Percentiles rank a stretch among this genome's conserved stretches.
Evolutionary conservation across 768 basidiomycete genomes (phyloP).

Genomic region (Kwoniella sp.): DNA sequence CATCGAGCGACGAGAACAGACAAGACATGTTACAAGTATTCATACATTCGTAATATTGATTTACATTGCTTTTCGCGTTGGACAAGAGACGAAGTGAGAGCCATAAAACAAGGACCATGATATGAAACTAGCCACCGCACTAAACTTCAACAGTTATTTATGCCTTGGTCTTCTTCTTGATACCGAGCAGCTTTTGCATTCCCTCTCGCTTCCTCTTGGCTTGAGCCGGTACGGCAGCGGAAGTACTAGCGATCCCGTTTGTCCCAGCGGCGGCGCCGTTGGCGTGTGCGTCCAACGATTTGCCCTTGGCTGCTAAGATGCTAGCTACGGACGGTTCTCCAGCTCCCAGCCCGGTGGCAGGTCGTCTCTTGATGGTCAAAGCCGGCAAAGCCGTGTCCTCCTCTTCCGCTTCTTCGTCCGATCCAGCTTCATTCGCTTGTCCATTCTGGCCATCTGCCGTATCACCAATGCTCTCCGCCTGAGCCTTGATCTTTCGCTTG

Average conservation of each 20-base stretch:
- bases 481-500: constrained; percentile 43
- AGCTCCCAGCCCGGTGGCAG: constrained; percentile 18
- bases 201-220: constrained; percentile 43
- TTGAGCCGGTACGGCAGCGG: constrained; percentile 21
- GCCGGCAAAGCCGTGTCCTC: constrained; percentile 26
- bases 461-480: constrained; percentile 15
- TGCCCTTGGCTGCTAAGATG: constrained; percentile 50
- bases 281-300: constrained; percentile 28
- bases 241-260: neutral
- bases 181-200: constrained; percentile 46
- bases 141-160: too few species aligned
- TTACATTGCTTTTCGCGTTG: too few species aligned
- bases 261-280: constrained; percentile 10
- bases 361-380: constrained; percentile 50
- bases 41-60: too few species aligned
- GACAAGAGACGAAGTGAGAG: neutral
- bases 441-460: neutral
- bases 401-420: constrained; percentile 27
- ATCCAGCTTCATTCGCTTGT: constrained; percentile 4
- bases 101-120: constrained; percentile 6
- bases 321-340: constrained; percentile 52
- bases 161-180: constrained; percentile 49
- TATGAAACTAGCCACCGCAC: too few species aligned
- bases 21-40: too few species aligned
- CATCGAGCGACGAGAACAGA: too few species aligned